These are phyloP conservation scores for Venturia carpophila DNA, from an alignment of 2,329 filamentous ascomycete species.

Conservation along the genomic window DNA sequence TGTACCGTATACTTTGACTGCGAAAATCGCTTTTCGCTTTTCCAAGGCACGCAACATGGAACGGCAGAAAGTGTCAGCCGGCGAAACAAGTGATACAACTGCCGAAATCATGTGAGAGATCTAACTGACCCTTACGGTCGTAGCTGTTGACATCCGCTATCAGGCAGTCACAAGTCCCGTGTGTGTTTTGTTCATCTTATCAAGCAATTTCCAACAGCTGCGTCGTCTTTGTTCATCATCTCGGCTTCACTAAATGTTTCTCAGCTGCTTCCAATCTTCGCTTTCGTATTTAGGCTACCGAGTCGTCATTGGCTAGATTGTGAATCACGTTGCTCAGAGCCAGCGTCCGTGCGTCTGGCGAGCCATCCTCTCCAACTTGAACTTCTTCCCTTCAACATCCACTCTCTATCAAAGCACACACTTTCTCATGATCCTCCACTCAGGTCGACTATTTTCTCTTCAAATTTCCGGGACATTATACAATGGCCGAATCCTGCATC, in stretches of 20 bases:
- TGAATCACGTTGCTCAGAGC: neutral
- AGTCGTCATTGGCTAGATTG: neutral
- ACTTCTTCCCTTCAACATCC: neutral
- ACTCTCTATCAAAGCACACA: neutral
- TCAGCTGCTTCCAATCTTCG: slow-evolving; percentile 7
- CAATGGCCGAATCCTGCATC: slow-evolving; percentile 62
- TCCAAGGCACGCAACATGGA: neutral
- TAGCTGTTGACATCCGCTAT: slow-evolving; percentile 3
- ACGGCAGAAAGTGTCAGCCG: slow-evolving; percentile 6
- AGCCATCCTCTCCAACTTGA: neutral
- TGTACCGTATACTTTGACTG: neutral
- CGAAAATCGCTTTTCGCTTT: neutral
- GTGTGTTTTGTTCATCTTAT: neutral
- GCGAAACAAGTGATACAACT: slow-evolving; percentile 12
- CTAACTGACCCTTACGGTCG: neutral
- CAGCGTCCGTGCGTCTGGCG: neutral
- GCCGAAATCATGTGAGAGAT: slow-evolving; percentile 10
- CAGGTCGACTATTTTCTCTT: slow-evolving; percentile 9
- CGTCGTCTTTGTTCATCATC: neutral
- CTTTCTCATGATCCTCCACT: slow-evolving; percentile 9
- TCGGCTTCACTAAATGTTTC: neutral
- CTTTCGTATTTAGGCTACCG: slow-evolving; percentile 8
- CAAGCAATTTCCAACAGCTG: neutral
- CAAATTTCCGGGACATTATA: slow-evolving; percentile 15
- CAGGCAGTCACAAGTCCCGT: neutral